Evolutionary conservation across 768 basidiomycete genomes (phyloP), one percentile per base, ranked within the genome.

Genomic region (Lactarius hatsudake): DNA sequence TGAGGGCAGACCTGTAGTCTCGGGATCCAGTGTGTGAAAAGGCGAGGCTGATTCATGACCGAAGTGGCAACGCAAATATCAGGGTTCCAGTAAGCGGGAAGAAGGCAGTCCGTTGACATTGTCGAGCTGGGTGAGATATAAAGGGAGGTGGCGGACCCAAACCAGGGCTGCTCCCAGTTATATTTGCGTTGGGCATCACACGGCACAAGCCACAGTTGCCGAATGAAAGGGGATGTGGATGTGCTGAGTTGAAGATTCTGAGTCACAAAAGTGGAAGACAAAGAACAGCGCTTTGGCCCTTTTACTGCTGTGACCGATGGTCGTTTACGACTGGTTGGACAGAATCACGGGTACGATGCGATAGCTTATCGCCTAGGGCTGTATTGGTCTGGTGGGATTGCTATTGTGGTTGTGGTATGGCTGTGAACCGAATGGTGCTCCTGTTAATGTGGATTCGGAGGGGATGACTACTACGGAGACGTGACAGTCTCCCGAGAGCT

Each of bases 21-120:
- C 13, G 58, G 58, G 30, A 59, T 17, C 58, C 58, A 59, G 32
- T 56, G 55, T 56, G 55, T 56, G 20, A 56, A 56, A 3, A 56
- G 55, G 20, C 55, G 55, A n/a, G 55, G 55, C 12, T 4, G 30
- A 15, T 34, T 56, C 30, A 56, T 56, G 17, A 10, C 3, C 34
- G 55, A 34, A 56, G 28, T 30, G 48, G 48, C 48, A 12, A 51
- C 23, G 48, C 48, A 23, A 26, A 12, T 51, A 13, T 51, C 48
- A 23, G 48, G 10, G 9, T 34, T 56, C 55, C 32, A 34, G 20
- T 56, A 56, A 12, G 17, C 32, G 18, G 55, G 55, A 32, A 56
- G 55, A 34, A 32, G 55, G 55, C 2, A 56, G 20, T 56, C 12
- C 30, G 18, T 56, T 18, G 55, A 30, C 23, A 34, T 32, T 30